Evolutionary conservation across 257 asterid genomes (phyloP).

Genomic region (Sherardia arvensis): DNA sequence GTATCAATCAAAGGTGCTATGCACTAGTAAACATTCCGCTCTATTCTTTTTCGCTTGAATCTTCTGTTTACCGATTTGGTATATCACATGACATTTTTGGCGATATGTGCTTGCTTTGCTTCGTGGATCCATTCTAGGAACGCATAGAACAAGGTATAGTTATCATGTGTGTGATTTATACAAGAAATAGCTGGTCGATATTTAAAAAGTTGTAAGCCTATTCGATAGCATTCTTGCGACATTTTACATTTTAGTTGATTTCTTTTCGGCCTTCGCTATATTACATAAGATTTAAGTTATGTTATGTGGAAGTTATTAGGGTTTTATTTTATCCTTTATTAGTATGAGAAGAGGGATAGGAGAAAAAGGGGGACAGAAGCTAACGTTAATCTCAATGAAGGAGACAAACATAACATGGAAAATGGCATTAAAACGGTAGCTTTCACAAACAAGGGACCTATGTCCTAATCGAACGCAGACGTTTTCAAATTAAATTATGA

Average conservation of each 20-base stretch:
- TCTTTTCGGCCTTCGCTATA: not conserved
- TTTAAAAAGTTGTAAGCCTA: not conserved
- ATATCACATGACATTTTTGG: not conserved
- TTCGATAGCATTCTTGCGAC: not conserved
- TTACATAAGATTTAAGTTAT: not conserved
- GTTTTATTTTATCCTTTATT: not conserved
- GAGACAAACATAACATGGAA: not conserved
- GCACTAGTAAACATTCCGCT: not conserved
- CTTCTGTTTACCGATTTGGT: conserved; percentile 1
- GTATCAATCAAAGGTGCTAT: conserved; percentile 3
- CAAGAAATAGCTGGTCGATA: not conserved
- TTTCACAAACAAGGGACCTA: conserved; percentile 5
- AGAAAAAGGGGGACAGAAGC: not conserved
- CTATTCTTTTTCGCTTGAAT: not conserved
- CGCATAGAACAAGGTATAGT: conserved; percentile 2
- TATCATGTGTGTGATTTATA: conserved; percentile 13
- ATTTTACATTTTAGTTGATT: not conserved
- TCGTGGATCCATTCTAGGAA: not conserved
- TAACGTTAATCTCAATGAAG: not conserved
- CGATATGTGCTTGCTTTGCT: conserved; percentile 1
- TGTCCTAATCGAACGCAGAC: not conserved
- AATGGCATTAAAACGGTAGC: not conserved
- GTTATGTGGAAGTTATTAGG: not conserved
- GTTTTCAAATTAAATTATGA: not conserved
- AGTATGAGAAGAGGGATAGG: too few relatives aligned